These are phyloP conservation scores for Didymellaceae sp. DNA, from an alignment of 2,329 filamentous ascomycete genomes.

Conservation along the genomic window DNA sequence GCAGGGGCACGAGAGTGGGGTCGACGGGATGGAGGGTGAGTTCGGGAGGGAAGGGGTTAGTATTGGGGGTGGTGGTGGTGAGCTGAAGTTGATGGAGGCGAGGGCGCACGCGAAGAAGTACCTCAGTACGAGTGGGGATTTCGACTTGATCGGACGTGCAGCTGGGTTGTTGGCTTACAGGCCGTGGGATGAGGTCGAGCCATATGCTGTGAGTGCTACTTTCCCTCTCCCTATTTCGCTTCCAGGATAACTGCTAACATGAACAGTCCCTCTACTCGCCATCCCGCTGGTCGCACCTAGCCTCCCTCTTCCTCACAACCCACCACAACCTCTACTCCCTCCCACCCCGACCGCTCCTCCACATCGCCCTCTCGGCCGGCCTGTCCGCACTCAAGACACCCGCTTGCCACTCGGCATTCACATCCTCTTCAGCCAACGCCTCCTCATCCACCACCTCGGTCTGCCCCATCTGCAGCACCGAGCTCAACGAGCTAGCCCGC, in stretches of 20 bases:
- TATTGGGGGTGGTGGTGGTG: conserved; percentile 44
- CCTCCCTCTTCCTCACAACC: conserved; percentile 80
- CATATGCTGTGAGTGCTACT: conserved; percentile 61
- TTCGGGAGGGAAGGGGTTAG: conserved; percentile 70
- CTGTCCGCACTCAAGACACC: conserved; percentile 96
- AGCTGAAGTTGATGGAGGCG: conserved; percentile 74
- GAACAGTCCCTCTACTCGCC: conserved; percentile 73
- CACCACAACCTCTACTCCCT: conserved; percentile 87
- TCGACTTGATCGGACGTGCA: conserved; percentile 73
- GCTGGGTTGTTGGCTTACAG: conserved; percentile 81
- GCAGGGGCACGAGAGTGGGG: conserved; percentile 52
- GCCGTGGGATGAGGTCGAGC: conserved; percentile 64
- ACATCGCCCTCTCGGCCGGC: conserved; percentile 88
- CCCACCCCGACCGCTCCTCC: conserved; percentile 81
- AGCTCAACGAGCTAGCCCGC: conserved; percentile 88
- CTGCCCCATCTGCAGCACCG: conserved; percentile 94
- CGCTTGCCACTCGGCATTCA: conserved; percentile 77
- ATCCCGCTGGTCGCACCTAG: conserved; percentile 76
- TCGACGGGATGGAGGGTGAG: conserved; percentile 32
- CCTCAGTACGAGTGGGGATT: conserved; percentile 72
- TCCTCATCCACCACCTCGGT: conserved; percentile 72
- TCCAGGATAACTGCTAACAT: conserved; percentile 21
- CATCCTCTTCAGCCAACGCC: conserved; percentile 60
- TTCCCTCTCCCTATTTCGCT: neutral
- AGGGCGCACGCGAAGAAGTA: conserved; percentile 83